These are phyloP conservation scores for Vachellia collinsii DNA, from an alignment of 306 rosid genomes.

Conservation along the genomic window DNA sequence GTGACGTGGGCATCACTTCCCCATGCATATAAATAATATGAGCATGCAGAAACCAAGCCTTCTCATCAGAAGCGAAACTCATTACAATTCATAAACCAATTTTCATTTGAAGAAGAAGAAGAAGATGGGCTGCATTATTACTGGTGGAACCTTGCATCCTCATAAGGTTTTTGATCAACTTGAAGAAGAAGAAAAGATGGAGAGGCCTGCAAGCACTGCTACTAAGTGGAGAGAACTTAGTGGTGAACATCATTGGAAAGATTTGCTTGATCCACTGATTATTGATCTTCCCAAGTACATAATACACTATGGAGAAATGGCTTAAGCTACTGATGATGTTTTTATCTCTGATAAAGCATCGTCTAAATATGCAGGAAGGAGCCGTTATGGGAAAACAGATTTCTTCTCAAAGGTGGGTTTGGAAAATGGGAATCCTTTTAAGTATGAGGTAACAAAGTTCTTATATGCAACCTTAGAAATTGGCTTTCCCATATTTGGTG, in stretches of 20 bases:
- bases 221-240: not conserved
- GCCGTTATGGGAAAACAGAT: not conserved
- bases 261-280: not conserved
- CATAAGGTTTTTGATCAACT: not conserved
- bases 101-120: not conserved
- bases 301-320: conserved; percentile 3
- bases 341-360: not conserved
- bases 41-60: not conserved
- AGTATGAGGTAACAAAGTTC: not conserved
- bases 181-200: not conserved
- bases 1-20: not conserved
- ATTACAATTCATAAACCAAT: not conserved
- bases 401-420: not conserved
- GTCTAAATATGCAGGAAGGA: not conserved
- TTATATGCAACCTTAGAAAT: not conserved
- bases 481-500: not conserved
- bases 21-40: not conserved
- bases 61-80: not conserved
- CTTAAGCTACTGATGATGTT: not conserved
- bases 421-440: not conserved
- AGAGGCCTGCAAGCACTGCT: not conserved
- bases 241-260: not conserved
- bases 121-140: not conserved
- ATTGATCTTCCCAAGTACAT: not conserved
- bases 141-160: not conserved